Evolutionary conservation across 73 alveolate genomes (phyloP).

Genomic region (Paraurostyla sp.): DNA sequence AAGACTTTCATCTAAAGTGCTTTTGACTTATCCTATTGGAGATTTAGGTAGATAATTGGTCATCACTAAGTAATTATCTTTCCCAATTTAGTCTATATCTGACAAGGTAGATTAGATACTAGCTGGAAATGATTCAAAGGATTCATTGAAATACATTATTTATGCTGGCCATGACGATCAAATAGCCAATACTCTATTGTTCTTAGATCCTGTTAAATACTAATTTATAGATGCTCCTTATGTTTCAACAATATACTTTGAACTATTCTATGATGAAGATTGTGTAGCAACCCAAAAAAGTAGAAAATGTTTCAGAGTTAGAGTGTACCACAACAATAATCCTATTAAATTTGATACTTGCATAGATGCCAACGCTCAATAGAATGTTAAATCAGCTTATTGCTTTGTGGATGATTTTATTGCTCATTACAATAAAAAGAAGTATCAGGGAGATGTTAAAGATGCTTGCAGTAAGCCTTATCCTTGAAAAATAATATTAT

Average conservation of each 20-base stretch:
- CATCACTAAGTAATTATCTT: neutral
- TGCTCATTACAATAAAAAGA: neutral
- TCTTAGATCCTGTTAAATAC: neutral
- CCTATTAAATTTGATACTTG: constrained; percentile 4
- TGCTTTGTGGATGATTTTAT: neutral
- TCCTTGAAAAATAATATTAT: too few relatives aligned
- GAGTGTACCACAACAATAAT: neutral
- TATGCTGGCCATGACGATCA: constrained; percentile 34
- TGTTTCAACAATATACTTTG: neutral
- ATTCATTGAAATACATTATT: neutral
- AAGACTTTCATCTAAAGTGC: neutral
- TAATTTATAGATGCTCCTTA: neutral
- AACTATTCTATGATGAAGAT: neutral
- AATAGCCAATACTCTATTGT: neutral
- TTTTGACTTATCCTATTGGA: neutral
- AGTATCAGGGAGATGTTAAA: neutral
- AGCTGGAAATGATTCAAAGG: neutral
- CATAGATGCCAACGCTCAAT: neutral
- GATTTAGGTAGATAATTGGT: neutral
- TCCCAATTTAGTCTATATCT: neutral
- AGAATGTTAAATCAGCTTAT: neutral
- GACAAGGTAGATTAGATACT: neutral
- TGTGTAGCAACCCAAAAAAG: neutral
- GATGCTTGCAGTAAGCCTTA: neutral
- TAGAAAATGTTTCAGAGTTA: neutral